These are phyloP conservation scores for Colletotrichum truncatum DNA, from an alignment of 2,329 filamentous ascomycete genomes.

Conservation along the genomic window DNA sequence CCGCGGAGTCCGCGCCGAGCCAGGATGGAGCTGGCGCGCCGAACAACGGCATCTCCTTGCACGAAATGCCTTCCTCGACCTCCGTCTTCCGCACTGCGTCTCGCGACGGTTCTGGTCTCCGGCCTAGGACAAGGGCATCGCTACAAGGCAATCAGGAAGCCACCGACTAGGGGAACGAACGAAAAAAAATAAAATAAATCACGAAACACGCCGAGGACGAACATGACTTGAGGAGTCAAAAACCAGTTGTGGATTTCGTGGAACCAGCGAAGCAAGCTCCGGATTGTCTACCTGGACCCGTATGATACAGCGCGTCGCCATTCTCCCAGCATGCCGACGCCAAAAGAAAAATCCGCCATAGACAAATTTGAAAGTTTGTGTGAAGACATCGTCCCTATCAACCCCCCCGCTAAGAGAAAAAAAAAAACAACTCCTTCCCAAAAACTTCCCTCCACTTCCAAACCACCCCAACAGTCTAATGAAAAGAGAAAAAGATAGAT, in stretches of 20 bases:
- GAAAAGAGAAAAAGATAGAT: no score
- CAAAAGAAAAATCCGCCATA: not conserved
- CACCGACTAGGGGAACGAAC: no score
- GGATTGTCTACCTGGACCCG: conserved; percentile 23
- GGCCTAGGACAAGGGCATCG: not conserved
- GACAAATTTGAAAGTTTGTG: not conserved
- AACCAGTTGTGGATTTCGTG: not conserved
- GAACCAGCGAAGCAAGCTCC: conserved; percentile 12
- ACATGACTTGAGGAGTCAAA: not conserved
- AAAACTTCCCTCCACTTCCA: not conserved
- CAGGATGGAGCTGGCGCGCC: not conserved
- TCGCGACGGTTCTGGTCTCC: not conserved
- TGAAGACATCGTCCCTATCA: not conserved
- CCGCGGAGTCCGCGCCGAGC: not conserved
- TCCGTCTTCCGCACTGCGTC: conserved; percentile 71
- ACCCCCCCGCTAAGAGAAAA: not conserved
- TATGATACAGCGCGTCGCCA: conserved; percentile 19
- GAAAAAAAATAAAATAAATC: no score
- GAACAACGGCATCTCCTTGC: conserved; percentile 44
- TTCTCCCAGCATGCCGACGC: not conserved
- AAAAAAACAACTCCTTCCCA: not conserved
- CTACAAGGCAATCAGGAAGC: not conserved
- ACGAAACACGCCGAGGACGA: no score
- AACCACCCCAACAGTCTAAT: not conserved
- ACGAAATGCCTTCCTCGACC: conserved; percentile 65